Evolutionary conservation across 768 basidiomycete genomes (phyloP).

Genomic region (Polyporus arcularius): DNA sequence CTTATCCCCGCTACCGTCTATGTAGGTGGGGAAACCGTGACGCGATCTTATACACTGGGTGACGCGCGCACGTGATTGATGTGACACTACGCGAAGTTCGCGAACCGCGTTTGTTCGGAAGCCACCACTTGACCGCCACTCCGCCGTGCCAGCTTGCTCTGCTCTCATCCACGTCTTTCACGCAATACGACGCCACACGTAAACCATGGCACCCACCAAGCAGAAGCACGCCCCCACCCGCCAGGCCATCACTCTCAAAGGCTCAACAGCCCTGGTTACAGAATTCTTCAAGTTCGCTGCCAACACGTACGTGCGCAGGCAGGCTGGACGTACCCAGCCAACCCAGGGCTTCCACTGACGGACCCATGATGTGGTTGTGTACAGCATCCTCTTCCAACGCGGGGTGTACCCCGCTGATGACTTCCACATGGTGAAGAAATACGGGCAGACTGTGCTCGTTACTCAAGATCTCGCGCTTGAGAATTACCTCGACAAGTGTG

Average conservation of each 20-base stretch:
- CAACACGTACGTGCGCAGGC: constrained; percentile 68
- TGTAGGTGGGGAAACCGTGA: background rate
- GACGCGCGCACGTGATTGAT: constrained; percentile 20
- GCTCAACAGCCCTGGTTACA: constrained; percentile 89
- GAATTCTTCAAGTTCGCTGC: constrained; percentile 99
- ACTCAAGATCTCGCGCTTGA: constrained; percentile 93
- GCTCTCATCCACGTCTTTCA: background rate
- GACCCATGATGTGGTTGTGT: background rate
- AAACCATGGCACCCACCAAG: constrained; percentile 42
- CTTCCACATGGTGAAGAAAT: constrained; percentile 99
- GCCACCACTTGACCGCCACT: background rate
- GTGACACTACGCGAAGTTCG: constrained; percentile 18
- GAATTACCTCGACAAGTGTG: constrained; percentile 84
- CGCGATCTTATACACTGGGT: background rate
- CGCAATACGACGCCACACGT: background rate
- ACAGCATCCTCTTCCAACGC: constrained; percentile 92
- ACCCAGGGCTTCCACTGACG: no score
- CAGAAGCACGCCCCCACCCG: constrained; percentile 48
- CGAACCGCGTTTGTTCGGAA: constrained; percentile 18
- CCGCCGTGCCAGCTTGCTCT: background rate
- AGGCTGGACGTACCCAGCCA: no score
- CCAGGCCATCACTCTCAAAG: constrained; percentile 92
- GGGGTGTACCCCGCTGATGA: constrained; percentile 98
- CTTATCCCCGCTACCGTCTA: background rate
- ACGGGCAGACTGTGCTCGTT: constrained; percentile 92